Base-by-base conservation (phyloP, 441 rosid species). In the Gossypium davidsonii region DNA sequence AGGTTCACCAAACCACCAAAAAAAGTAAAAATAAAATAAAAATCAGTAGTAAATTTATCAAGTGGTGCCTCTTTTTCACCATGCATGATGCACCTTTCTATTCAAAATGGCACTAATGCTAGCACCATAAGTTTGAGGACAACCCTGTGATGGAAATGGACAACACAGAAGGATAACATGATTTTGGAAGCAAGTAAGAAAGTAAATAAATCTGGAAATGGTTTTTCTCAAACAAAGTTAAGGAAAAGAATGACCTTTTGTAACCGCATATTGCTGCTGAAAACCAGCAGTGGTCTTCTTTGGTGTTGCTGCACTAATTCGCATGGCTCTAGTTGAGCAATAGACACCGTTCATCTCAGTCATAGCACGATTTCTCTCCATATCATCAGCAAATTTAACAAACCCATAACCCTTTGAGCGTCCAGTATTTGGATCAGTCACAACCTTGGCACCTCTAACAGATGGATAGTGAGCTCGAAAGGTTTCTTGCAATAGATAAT, bases 391-490 rank as follows among this genome's bases (percentile, higher is more conserved):
- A 80, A 94, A 94, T 61, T 92, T 94, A 12, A 94, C 98, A 70
- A 94, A 94, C 3, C 98, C 99, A 70, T 94, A 92, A 64, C 99
- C 99, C 81, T 92, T 92, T 2, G 98, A 90, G 12, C 98, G 92
- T 17, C 98, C 98, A n/a, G 97, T 94, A 72, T 81, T 87, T 1
- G 99, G 92, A 80, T 94, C 98, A 73, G 92, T 92, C 20, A 92
- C 99, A 78, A 94, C 99, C 89, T 94, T 94, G 67, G 99, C 99
- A 73, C 97, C 99, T 86, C 91, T 85, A 73, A 94, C 96, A 4
- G 99, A 91, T 42, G 89, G 84, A 81, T 90, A 94, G 59, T 85
- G 88, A 74, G 79, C 83, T 68, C 96, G 89, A 77, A 94, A 94
- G 0, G 97, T 94, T 83, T 94, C 99, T 74, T 94, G 99, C 81